A percentile compares a stretch with the other conserved stretches of the same genome.
These are phyloP conservation scores for Cryomyces antarcticus DNA, from an alignment of 495 filamentous ascomycete species.

Conservation along the genomic window DNA sequence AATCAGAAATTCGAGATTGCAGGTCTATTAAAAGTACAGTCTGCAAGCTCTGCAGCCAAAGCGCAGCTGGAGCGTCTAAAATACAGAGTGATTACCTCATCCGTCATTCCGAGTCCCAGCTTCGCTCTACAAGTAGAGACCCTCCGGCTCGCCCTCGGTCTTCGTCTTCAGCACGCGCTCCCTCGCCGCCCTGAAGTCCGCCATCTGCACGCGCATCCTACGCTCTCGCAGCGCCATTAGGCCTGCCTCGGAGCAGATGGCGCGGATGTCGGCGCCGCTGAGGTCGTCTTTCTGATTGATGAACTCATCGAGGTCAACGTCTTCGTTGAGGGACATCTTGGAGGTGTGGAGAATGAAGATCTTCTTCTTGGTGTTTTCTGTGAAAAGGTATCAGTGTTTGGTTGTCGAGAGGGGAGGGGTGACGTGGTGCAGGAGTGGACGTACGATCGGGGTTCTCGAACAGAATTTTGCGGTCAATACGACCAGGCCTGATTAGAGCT, in stretches of 20 bases:
- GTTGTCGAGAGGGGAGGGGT: background rate
- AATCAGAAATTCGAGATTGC: no score
- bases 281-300: conserved; percentile 97
- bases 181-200: conserved; percentile 80
- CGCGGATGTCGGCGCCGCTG: conserved; percentile 94
- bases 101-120: background rate
- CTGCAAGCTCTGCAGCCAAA: no score
- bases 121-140: conserved; percentile 70
- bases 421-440: conserved; percentile 8
- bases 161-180: conserved; percentile 97
- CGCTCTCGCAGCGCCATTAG: conserved; percentile 88
- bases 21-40: no score
- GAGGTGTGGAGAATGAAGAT: conserved; percentile 98
- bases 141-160: conserved; percentile 94
- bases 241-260: conserved; percentile 94
- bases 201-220: conserved; percentile 97
- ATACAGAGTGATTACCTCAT: no score
- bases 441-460: conserved; percentile 95
- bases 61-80: no score
- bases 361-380: conserved; percentile 97
- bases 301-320: conserved; percentile 96
- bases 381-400: conserved; percentile 16
- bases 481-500: conserved; percentile 85
- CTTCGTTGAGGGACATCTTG: conserved; percentile 91
- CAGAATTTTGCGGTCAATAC: conserved; percentile 97